These are phyloP conservation scores for Stemphylium lycopersici DNA, from an alignment of 2,329 filamentous ascomycete species.

Conservation along the genomic window DNA sequence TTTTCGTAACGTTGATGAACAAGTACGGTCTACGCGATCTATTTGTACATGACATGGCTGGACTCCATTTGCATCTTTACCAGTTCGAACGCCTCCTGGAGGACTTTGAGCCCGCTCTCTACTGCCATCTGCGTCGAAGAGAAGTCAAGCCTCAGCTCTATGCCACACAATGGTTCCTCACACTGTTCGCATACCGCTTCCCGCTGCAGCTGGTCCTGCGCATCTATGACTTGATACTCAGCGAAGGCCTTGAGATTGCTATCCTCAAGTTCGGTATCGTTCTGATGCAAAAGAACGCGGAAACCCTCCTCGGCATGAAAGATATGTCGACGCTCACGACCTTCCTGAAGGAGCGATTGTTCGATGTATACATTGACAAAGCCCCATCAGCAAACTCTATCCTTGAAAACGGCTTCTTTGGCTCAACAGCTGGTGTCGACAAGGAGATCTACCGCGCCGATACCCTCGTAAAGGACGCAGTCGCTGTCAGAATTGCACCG, in stretches of 20 bases:
- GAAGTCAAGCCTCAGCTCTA: constrained; percentile 92
- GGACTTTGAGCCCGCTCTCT: constrained; percentile 90
- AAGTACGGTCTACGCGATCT: constrained; percentile 92
- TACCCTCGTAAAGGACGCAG: constrained; percentile 90
- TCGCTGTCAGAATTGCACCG: constrained; percentile 81
- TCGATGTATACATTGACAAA: constrained; percentile 96
- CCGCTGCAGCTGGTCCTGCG: constrained; percentile 93
- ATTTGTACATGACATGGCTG: constrained; percentile 95
- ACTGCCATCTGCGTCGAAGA: constrained; percentile 88
- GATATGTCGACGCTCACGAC: constrained; percentile 90
- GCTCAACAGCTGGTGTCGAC: constrained; percentile 85
- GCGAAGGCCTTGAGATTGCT: constrained; percentile 84
- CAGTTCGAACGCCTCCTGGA: constrained; percentile 94
- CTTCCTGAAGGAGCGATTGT: constrained; percentile 91
- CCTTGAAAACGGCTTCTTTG: constrained; percentile 96
- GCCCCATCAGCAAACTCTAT: constrained; percentile 91
- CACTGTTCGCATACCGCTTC: constrained; percentile 97
- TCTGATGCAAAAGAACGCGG: constrained; percentile 92
- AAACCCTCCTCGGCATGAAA: constrained; percentile 77
- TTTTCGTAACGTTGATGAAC: constrained; percentile 94
- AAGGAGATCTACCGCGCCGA: constrained; percentile 97
- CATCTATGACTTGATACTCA: constrained; percentile 94
- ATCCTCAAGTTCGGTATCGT: constrained; percentile 95
- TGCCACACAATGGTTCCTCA: constrained; percentile 98
- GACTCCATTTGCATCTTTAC: constrained; percentile 89